Evolutionary conservation across 164 flowering plant species (phyloP).

Genomic region (Litsea cubeba): DNA sequence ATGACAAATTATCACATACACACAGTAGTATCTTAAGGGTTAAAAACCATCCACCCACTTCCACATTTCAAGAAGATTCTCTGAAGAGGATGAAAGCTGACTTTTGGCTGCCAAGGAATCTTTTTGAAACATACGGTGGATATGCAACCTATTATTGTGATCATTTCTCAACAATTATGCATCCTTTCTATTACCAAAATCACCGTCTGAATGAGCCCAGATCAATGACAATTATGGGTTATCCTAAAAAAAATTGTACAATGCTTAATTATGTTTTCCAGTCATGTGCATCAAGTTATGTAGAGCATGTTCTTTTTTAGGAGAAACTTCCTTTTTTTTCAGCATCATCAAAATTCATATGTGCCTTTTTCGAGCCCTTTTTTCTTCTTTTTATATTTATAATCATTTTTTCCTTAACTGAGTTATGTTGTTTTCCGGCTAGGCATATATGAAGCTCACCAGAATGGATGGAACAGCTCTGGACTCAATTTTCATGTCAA

Average conservation of each 20-base stretch:
- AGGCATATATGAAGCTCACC: conserved; percentile 1
- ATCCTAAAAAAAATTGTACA: too few species aligned
- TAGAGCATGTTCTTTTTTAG: not conserved
- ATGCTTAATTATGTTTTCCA: not conserved
- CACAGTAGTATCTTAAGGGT: too few species aligned
- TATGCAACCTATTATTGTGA: not conserved
- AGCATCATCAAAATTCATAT: too few species aligned
- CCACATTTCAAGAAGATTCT: not conserved
- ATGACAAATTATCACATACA: too few species aligned
- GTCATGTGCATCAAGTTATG: too few species aligned
- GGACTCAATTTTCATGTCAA: conserved; percentile 20
- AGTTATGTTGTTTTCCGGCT: conserved; percentile 4
- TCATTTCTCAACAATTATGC: too few species aligned
- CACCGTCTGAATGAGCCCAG: not conserved
- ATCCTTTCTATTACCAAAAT: not conserved
- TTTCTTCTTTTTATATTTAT: not conserved
- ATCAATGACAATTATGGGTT: not conserved
- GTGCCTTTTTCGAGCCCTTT: not conserved
- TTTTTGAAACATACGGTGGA: not conserved
- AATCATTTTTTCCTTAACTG: not conserved
- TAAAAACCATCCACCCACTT: too few species aligned
- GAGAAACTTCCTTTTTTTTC: too few species aligned
- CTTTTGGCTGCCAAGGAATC: not conserved
- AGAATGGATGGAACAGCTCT: conserved; percentile 17
- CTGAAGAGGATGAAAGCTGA: not conserved